phyloP scores from a whole-genome alignment of 2,329 filamentous ascomycete species.

The Fusarium brevicatenulatum region DNA sequence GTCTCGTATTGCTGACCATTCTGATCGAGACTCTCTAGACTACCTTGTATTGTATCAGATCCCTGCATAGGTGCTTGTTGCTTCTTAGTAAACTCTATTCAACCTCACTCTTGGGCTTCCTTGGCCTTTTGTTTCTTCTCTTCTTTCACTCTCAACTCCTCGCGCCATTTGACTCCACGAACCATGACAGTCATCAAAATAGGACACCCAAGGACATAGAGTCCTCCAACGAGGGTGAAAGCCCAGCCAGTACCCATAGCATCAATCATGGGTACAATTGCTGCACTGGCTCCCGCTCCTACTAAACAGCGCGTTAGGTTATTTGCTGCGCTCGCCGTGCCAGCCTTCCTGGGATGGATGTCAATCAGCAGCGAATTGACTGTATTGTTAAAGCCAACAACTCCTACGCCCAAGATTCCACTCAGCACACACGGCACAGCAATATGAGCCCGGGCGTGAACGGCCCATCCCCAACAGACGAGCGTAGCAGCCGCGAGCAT shows the following conservation, averaged over 20 bases:
- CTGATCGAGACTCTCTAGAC: background rate
- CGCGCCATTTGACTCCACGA: slow-evolving; percentile 57
- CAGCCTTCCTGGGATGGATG: slow-evolving; percentile 62
- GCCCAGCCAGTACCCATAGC: slow-evolving; percentile 63
- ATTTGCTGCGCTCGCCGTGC: slow-evolving; percentile 65
- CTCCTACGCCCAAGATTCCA: slow-evolving; percentile 57
- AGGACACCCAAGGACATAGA: slow-evolving; percentile 55
- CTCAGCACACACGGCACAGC: slow-evolving; percentile 60
- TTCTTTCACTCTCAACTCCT: slow-evolving; percentile 44
- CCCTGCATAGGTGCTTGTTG: background rate
- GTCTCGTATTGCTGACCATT: background rate
- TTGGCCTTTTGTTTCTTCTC: slow-evolving; percentile 35
- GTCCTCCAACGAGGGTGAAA: slow-evolving; percentile 58
- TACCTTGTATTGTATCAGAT: background rate
- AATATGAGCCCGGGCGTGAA: slow-evolving; percentile 54
- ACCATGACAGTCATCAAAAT: slow-evolving; percentile 54
- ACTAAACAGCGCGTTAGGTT: slow-evolving; percentile 66
- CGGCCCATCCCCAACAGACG: slow-evolving; percentile 63
- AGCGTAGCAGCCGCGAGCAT: slow-evolving; percentile 59
- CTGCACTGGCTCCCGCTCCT: slow-evolving; percentile 62
- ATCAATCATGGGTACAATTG: slow-evolving; percentile 63
- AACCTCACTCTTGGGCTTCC: background rate
- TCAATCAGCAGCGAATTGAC: slow-evolving; percentile 65
- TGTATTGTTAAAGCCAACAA: slow-evolving; percentile 66
- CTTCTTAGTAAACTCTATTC: background rate